Conservation (phyloP, 208 protist genomes). For the Balamuthia mandrillaris region DNA sequence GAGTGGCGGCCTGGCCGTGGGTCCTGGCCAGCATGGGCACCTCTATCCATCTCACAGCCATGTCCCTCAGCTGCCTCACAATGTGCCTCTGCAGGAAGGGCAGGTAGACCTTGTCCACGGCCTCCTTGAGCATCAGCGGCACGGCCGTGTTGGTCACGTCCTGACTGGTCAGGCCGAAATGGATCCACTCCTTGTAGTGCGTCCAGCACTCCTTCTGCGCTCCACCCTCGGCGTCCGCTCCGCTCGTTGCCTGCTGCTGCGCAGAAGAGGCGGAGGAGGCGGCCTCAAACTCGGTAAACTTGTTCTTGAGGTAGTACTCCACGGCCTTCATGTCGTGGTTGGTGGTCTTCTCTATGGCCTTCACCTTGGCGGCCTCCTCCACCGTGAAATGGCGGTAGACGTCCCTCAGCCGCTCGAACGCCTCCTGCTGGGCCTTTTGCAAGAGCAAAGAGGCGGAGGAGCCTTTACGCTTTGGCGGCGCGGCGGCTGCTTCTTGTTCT, state of each 20-base stretch:
- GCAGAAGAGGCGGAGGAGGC: no score
- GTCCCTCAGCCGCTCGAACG: no score
- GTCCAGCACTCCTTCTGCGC: no score
- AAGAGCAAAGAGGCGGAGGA: no score
- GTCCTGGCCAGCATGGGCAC: conserved; percentile 88
- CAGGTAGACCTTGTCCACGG: conserved; percentile 74
- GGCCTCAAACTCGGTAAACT: no score
- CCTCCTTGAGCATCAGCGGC: conserved; percentile 86
- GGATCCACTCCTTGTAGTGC: conserved; percentile 91
- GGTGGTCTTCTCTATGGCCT: conserved; percentile 84
- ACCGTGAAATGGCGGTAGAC: conserved; percentile 74
- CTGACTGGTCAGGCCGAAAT: conserved; percentile 94
- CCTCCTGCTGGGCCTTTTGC: conserved; percentile 62
- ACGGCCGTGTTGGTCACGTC: conserved; percentile 95
- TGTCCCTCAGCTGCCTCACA: conserved; percentile 63
- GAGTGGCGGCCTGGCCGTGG: conserved; percentile 83
- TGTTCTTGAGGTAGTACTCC: conserved; percentile 92
- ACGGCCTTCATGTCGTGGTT: conserved; percentile 96
- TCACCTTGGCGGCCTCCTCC: conserved; percentile 80
- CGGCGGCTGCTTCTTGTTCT: background rate
- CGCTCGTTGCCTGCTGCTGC: no score
- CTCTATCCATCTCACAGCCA: conserved; percentile 72
- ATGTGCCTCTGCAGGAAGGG: conserved; percentile 62
- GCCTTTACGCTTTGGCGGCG: no score
- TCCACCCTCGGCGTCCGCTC: conserved; percentile 40